Percentiles rank a stretch among this genome's conserved stretches.
These are phyloP conservation scores for Salpingoeca rosetta DNA, from an alignment of 78 protist genomes.

Conservation along the genomic window DNA sequence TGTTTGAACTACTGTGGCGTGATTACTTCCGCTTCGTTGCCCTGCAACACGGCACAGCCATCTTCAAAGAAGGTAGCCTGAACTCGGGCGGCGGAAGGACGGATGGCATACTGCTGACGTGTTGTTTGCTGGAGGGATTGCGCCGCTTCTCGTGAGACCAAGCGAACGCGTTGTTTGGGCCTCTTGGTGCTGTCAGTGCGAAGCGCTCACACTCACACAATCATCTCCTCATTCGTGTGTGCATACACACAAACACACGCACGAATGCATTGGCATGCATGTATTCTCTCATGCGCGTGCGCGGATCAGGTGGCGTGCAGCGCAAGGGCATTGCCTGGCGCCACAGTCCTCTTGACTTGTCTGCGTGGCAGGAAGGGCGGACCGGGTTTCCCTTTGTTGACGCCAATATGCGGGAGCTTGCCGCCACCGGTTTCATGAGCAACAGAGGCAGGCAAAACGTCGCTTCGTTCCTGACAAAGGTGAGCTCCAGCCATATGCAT, in stretches of 20 bases:
- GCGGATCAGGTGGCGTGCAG: neutral
- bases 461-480: slow-evolving; percentile 27
- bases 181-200: neutral
- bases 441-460: slow-evolving; percentile 56
- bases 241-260: no score
- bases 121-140: no score
- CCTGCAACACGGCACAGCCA: slow-evolving; percentile 3
- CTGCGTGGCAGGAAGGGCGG: slow-evolving; percentile 29
- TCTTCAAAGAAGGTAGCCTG: neutral
- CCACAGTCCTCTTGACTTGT: neutral
- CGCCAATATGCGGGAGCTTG: slow-evolving; percentile 53
- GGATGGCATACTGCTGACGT: no score
- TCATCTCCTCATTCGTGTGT: no score
- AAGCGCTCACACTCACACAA: neutral
- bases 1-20: slow-evolving; percentile 45
- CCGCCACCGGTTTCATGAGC: slow-evolving; percentile 32
- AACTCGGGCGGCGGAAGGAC: neutral
- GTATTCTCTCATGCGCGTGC: neutral
- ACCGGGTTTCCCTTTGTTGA: slow-evolving; percentile 52
- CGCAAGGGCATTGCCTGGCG: neutral
- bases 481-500: no score
- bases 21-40: slow-evolving; percentile 42
- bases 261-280: no score
- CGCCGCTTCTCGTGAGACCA: no score
- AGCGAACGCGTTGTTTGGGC: no score